A percentile compares a stretch with the other conserved stretches of the same genome.
phyloP scores from a whole-genome alignment of 2,329 filamentous ascomycete species.

The Achaetomium macrosporum region DNA sequence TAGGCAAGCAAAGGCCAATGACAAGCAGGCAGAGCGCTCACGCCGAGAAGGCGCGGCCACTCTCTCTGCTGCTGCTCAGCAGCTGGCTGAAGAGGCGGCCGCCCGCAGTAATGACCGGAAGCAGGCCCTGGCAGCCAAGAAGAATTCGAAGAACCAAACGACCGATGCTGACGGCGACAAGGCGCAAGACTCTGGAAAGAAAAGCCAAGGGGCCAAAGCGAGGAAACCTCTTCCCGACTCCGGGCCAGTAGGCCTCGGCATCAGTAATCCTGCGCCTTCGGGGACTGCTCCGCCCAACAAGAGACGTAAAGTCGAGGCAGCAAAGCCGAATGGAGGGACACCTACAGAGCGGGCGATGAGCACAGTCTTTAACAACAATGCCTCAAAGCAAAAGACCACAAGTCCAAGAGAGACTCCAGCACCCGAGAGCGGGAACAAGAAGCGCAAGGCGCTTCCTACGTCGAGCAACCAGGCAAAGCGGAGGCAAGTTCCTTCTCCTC shows the following conservation, averaged over 20 bases:
- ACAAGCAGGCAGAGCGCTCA: slow-evolving; percentile 63
- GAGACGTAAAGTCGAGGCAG: slow-evolving; percentile 76
- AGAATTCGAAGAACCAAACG: slow-evolving; percentile 62
- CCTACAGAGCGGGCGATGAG: slow-evolving; percentile 66
- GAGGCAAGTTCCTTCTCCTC: slow-evolving; percentile 51
- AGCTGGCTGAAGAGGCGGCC: slow-evolving; percentile 76
- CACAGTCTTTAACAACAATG: slow-evolving; percentile 44
- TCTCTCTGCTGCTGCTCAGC: slow-evolving; percentile 69
- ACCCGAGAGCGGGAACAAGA: slow-evolving; percentile 62
- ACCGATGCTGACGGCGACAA: slow-evolving; percentile 61
- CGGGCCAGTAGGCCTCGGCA: slow-evolving; percentile 54
- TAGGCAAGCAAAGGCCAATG: slow-evolving; percentile 55
- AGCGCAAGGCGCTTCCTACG: slow-evolving; percentile 57
- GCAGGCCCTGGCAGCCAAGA: slow-evolving; percentile 72
- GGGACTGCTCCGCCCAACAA: slow-evolving; percentile 54
- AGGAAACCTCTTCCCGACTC: slow-evolving; percentile 50
- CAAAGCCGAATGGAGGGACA: slow-evolving; percentile 44
- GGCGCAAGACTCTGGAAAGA: slow-evolving; percentile 49
- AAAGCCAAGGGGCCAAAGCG: slow-evolving; percentile 54
- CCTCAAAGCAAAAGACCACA: slow-evolving; percentile 51
- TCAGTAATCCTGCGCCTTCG: slow-evolving; percentile 46
- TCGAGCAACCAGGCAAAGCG: slow-evolving; percentile 71
- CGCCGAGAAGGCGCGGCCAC: slow-evolving; percentile 72
- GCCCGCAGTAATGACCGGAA: slow-evolving; percentile 79
- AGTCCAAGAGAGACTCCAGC: slow-evolving; percentile 66